Conservation (phyloP, 2,329 filamentous ascomycete species). For the Epichloe baconii region DNA sequence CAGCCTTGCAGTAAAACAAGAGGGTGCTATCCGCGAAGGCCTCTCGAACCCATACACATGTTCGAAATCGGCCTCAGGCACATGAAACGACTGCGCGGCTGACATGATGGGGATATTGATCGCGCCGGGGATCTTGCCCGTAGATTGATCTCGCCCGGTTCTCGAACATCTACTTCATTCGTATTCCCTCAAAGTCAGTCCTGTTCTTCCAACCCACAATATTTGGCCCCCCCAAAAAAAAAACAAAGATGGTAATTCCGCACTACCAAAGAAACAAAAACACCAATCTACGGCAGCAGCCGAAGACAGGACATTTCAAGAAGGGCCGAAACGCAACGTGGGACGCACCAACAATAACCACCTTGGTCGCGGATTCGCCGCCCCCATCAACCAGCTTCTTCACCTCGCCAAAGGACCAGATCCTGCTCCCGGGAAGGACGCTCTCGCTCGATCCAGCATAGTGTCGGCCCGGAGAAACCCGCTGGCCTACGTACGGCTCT, state of each 20-base stretch:
- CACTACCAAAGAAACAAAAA: background rate
- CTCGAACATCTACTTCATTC: constrained; percentile 48
- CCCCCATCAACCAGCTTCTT: constrained; percentile 21
- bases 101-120: constrained; percentile 72
- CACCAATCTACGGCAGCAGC: no score
- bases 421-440: constrained; percentile 14
- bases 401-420: constrained; percentile 38
- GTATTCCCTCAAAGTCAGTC: background rate
- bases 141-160: constrained; percentile 52
- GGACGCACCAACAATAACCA: constrained; percentile 34
- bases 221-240: background rate
- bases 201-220: background rate
- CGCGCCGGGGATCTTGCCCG: constrained; percentile 65
- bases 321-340: no score
- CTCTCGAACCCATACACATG: constrained; percentile 68
- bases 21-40: constrained; percentile 44
- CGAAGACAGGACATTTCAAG: no score
- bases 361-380: constrained; percentile 6
- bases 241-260: background rate
- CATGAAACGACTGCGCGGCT: constrained; percentile 66
- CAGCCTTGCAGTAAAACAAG: constrained; percentile 88
- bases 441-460: constrained; percentile 10
- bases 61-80: constrained; percentile 66
- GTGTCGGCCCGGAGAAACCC: constrained; percentile 3
- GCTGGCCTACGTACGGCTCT: background rate